These are phyloP conservation scores for Suhomyces taliae DNA, from an alignment of 1,139 yeast species.

Conservation along the genomic window DNA sequence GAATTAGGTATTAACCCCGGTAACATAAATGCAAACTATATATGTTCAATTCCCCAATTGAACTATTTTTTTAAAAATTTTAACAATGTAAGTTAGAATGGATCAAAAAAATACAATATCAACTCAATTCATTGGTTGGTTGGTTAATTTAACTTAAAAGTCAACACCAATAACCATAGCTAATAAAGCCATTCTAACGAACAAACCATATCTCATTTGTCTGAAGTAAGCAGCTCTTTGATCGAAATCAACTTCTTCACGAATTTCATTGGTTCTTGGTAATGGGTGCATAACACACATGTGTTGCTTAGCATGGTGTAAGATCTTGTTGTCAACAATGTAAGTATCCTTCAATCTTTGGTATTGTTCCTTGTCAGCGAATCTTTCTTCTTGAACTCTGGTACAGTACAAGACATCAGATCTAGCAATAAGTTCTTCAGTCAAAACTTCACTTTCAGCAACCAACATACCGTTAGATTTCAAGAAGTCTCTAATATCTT, in stretches of 20 bases:
- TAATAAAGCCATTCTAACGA: conserved; percentile 96
- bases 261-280: conserved; percentile 94
- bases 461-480: conserved; percentile 65
- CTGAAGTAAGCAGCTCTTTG: conserved; percentile 99
- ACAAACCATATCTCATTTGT: conserved; percentile 98
- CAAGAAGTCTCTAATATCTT: conserved; percentile 65
- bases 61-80: not conserved
- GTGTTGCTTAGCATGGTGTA: conserved; percentile 92
- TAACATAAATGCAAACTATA: conserved; percentile 1
- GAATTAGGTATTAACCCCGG: conserved; percentile 4
- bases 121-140: not conserved
- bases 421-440: conserved; percentile 79
- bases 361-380: conserved; percentile 71
- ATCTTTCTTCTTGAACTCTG: conserved; percentile 97
- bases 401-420: conserved; percentile 98
- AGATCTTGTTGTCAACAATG: conserved; percentile 87
- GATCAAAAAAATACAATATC: not conserved
- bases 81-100: not conserved
- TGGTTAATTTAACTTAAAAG: conserved; percentile 27
- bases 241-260: conserved; percentile 98
- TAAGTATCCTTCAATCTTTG: conserved; percentile 88
- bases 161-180: conserved; percentile 97
- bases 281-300: conserved; percentile 99
- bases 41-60: conserved; percentile 15
- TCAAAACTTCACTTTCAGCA: conserved; percentile 70